These are phyloP conservation scores for Salix brachista DNA, from an alignment of 345 rosid genomes.

Conservation along the genomic window DNA sequence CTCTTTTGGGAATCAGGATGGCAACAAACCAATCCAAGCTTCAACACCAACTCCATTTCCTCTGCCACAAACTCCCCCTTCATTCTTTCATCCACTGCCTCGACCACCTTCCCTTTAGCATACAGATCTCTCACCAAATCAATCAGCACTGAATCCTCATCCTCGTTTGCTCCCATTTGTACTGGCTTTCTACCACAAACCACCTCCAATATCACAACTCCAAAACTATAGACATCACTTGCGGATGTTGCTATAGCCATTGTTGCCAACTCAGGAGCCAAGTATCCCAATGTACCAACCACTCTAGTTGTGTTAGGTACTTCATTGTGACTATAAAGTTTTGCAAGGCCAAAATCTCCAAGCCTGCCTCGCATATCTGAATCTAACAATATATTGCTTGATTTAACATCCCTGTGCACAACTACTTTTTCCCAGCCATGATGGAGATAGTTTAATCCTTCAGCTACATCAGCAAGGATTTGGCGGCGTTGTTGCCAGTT, in stretches of 20 bases:
- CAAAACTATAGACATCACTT: slow-evolving; percentile 84
- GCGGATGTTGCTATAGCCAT: slow-evolving; percentile 51
- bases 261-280: slow-evolving; percentile 77
- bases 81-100: slow-evolving; percentile 59
- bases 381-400: slow-evolving; percentile 75
- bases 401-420: slow-evolving; percentile 74
- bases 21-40: slow-evolving; percentile 82
- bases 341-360: slow-evolving; percentile 87
- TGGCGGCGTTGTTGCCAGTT: slow-evolving; percentile 57
- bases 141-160: slow-evolving; percentile 57
- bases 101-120: slow-evolving; percentile 40
- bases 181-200: slow-evolving; percentile 73
- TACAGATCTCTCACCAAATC: slow-evolving; percentile 73
- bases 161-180: slow-evolving; percentile 36
- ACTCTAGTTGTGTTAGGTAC: slow-evolving; percentile 76
- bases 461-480: slow-evolving; percentile 71
- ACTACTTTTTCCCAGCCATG: slow-evolving; percentile 91
- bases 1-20: slow-evolving; percentile 66
- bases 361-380: slow-evolving; percentile 75
- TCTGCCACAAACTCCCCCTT: slow-evolving; percentile 39
- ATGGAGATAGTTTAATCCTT: slow-evolving; percentile 78
- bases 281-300: slow-evolving; percentile 81
- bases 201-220: slow-evolving; percentile 78
- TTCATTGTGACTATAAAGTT: slow-evolving; percentile 67
- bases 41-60: slow-evolving; percentile 63